Evolutionary conservation across 305 asterid species (phyloP).

Genomic region (Rubia occidens): DNA sequence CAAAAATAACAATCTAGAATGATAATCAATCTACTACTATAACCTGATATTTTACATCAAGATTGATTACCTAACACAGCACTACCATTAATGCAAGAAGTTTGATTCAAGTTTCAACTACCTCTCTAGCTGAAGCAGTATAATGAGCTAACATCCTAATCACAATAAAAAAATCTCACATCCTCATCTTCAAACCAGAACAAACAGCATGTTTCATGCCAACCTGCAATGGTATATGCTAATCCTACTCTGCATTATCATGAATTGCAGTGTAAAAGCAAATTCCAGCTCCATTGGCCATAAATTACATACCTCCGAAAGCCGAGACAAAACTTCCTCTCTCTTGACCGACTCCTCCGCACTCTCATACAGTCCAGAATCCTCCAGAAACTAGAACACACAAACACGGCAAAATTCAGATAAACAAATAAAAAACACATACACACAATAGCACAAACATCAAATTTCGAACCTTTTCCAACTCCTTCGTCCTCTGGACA

Average conservation of each 20-base stretch:
- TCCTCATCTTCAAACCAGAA: neutral
- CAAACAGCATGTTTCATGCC: neutral
- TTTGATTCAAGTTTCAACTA: no score
- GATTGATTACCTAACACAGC: neutral
- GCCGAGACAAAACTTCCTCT: conserved; percentile 53
- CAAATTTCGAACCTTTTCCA: conserved; percentile 58
- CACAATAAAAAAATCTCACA: neutral
- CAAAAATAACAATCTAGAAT: neutral
- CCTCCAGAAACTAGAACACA: conserved; percentile 48
- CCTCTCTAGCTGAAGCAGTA: no score
- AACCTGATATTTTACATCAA: neutral
- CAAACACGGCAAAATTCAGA: conserved; percentile 10
- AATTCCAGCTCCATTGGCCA: conserved; percentile 2
- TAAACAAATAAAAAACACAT: neutral
- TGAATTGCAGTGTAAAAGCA: neutral
- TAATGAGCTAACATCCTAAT: neutral
- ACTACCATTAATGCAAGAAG: neutral
- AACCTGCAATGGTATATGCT: neutral
- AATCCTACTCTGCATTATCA: neutral
- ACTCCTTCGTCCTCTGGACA: conserved; percentile 45
- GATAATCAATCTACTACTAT: neutral
- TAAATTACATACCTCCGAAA: conserved; percentile 40
- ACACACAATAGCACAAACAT: neutral
- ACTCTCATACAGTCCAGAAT: conserved; percentile 70
- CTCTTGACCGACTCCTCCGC: conserved; percentile 62